phyloP scores from a whole-genome alignment of 2,329 filamentous ascomycete species.

The Colletotrichum nymphaeae region DNA sequence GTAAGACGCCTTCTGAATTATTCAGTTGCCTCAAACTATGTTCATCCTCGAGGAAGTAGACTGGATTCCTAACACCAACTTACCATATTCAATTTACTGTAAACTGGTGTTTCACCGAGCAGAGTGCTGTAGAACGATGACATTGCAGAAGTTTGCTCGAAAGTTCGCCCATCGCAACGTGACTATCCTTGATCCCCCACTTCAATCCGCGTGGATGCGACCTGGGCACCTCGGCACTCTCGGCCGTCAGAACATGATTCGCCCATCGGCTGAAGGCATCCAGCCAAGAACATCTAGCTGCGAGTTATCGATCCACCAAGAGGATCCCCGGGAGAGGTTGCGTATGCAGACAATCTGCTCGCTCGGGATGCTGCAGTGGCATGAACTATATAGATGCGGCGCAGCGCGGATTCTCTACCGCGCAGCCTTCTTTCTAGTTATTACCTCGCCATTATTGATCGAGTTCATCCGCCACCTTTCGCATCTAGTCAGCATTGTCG shows the following conservation, averaged over 20 bases:
- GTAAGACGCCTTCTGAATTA: not conserved
- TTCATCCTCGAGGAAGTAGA: not conserved
- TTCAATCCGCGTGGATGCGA: not conserved
- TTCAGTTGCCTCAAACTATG: not conserved
- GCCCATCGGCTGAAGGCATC: not conserved
- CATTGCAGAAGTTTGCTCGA: not conserved
- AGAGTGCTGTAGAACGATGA: not conserved
- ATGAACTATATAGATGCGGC: not conserved
- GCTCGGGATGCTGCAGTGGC: not conserved
- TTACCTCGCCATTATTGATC: not conserved
- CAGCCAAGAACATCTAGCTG: conserved; percentile 1
- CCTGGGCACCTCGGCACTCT: conserved; percentile 13
- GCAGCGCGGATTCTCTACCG: not conserved
- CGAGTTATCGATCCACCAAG: conserved; percentile 1
- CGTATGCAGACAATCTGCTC: not conserved
- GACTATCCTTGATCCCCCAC: not conserved
- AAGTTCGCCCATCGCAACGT: not conserved
- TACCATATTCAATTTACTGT: not conserved
- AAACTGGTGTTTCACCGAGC: not conserved
- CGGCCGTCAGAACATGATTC: conserved; percentile 10
- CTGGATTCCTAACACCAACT: too few relatives aligned
- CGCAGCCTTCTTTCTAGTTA: not conserved
- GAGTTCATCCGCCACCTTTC: too few relatives aligned
- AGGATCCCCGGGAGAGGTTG: not conserved
- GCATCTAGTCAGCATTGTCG: too few relatives aligned